Evolutionary conservation across 305 asterid species (phyloP).

Genomic region (Rubia balearica): DNA sequence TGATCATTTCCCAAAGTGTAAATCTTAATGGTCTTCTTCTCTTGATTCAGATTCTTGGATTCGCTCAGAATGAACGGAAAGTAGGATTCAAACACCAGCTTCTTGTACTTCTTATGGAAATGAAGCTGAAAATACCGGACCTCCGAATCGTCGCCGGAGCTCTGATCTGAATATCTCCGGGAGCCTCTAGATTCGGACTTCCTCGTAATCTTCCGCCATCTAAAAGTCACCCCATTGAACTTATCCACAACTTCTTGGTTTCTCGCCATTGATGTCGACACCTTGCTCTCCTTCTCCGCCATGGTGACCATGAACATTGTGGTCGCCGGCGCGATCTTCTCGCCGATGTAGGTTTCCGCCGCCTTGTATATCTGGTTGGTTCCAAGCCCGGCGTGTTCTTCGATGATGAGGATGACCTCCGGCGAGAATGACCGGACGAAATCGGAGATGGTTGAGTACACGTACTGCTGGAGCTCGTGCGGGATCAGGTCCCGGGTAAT

Average conservation of each 20-base stretch:
- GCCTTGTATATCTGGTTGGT: conserved; percentile 38
- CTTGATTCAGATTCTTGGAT: conserved; percentile 23
- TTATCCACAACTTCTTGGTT: conserved; percentile 28
- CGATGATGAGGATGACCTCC: conserved; percentile 30
- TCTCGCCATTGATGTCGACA: conserved; percentile 27
- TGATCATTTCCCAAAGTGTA: conserved; percentile 25
- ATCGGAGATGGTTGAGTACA: conserved; percentile 17
- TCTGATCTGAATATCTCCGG: conserved; percentile 17
- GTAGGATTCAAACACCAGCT: conserved; percentile 33
- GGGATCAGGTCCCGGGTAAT: conserved; percentile 38
- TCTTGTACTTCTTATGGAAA: conserved; percentile 36
- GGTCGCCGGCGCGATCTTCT: conserved; percentile 28
- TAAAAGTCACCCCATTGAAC: conserved; percentile 28
- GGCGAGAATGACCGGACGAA: conserved; percentile 30
- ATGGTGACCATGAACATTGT: conserved; percentile 26
- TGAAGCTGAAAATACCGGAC: conserved; percentile 25
- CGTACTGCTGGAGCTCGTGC: conserved; percentile 28
- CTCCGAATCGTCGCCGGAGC: conserved; percentile 19
- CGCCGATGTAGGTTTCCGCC: conserved; percentile 34
- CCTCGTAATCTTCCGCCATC: conserved; percentile 32
- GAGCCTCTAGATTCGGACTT: conserved; percentile 15
- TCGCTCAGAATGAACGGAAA: conserved; percentile 30
- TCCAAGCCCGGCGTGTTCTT: conserved; percentile 35
- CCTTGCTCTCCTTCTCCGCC: conserved; percentile 34
- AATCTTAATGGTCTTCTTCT: conserved; percentile 32